Evolutionary conservation across 176 grass and related monocot species (phyloP), one percentile per base, ranked within the genome.

Genomic region (Phoenix roebelenii): DNA sequence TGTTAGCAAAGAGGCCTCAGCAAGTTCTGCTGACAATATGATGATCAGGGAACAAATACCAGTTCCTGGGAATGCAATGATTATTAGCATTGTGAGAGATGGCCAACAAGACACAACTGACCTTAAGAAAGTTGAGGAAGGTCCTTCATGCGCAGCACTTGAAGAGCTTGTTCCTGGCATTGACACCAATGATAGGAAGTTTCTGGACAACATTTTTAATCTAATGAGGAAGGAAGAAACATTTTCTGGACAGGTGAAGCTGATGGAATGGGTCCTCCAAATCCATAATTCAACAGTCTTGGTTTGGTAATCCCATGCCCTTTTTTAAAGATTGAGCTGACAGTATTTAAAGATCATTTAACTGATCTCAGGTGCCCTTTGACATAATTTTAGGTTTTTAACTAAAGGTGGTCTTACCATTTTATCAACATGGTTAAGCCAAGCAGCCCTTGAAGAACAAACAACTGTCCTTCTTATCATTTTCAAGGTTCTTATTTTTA

Each of bases 191-290:
- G 93, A 98, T 81, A 91, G 83, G 58, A 85, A 83, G 29, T 85
- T 98, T 32, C 65, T 98, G 66, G 84, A 92, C 60, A 82, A 83
- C 65, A 77, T 98, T n/a, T 79, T 98, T 59, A 82, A 61, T 50
- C 70, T 98, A 59, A 92, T 98, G 93, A 78, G 60, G 14, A 91
- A 88, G 59, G 93, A 98, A 66, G 72, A 76, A 35, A 85, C 78
- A 12, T 98, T 98, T 68, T 77, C 84, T 60, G 87, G 84, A 32
- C 93, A 98, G 76, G 84, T 92, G 61, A 84, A 87, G 65, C 76
- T 98, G 58, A 92, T 98, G 87, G 72, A 98, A 72, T 98, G 81
- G 65, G 68, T 92, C 76, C 87, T 98, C 48, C 74, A 79, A 52
- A 85, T 98, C 73, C 82, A 98, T 68, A 85, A 98, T 76, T 23